Conservation (phyloP, 805 yeast species). For the Starmerella gropengiesseri region DNA sequence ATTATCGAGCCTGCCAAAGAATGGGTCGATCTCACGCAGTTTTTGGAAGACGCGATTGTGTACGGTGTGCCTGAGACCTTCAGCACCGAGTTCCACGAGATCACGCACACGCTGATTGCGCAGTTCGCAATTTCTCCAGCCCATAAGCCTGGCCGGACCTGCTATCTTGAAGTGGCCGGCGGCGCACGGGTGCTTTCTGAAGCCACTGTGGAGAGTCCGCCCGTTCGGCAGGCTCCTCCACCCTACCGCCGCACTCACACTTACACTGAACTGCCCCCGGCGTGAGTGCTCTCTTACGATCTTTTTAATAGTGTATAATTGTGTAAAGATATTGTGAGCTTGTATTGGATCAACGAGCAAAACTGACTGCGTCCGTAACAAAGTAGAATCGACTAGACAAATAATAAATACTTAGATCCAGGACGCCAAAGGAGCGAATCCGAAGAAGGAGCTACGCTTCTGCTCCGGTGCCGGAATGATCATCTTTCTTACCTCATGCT, state of each 20-base stretch:
- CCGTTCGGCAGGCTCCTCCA: too few relatives aligned
- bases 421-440: background rate
- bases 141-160: background rate
- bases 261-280: too few relatives aligned
- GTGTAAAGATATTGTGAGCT: too few relatives aligned
- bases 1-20: background rate
- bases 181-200: conserved; percentile 9
- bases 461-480: background rate
- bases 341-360: too few relatives aligned
- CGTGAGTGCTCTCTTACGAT: too few relatives aligned
- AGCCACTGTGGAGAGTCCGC: background rate
- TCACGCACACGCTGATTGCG: conserved; percentile 6
- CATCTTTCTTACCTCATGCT: background rate
- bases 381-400: background rate
- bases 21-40: conserved; percentile 10
- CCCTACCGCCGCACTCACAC: too few relatives aligned
- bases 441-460: background rate
- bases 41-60: conserved; percentile 3
- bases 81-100: conserved; percentile 7
- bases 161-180: conserved; percentile 3
- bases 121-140: conserved; percentile 5
- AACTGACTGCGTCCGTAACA: background rate
- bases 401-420: background rate
- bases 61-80: conserved; percentile 13
- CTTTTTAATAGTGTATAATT: too few relatives aligned